Base-by-base conservation (phyloP, 495 filamentous ascomycete genomes). In the Extremus antarcticus region DNA sequence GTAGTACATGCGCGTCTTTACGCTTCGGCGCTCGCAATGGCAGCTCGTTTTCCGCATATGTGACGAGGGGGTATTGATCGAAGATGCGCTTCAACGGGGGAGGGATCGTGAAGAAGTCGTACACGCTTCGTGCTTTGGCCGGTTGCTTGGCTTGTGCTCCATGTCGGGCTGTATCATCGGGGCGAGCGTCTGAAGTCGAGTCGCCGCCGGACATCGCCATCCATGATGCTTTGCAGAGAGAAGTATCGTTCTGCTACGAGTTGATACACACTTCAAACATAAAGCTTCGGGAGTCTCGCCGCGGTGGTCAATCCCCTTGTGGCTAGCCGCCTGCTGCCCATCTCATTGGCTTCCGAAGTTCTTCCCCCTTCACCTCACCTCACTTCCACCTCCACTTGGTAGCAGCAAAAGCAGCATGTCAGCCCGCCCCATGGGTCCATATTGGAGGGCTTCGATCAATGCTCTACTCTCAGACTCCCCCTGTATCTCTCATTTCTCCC, bases 31-130 rank as follows among this genome's bases (percentile, higher is more conserved):
- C 72, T 50, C 86, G 76, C 35, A 78, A 72, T 39, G 92, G 92
- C 17, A 94, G 79, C 51, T 82, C 78, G 64, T 91, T 88, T 22
- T 82, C 61, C n/a, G 85, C 77, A 70, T 94, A 90, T 17, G 79
- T 85, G 29, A 76, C 56, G 39, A 96, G 75, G 1, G 92, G 92
- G 58, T 95, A 90, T 47, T 63, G 68, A 69, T 92, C 84, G 70
- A 98, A 98, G 39, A 98, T 74, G 22, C 70, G 76, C 67, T 87
- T 91, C 57, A 96, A 71, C 3, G 84, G 82, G 20, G 80, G 67
- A 17, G 92, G 92, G 50, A 94, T 78, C 2, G 78, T 70, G 66
- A 90, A 83, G 61, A 72, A 74, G 49, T 25, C 43, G 32, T 48
- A 16, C 25, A 8, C 24, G 47, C 32, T 24, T 10, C 24, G 13